Base-by-base conservation (phyloP, 2,329 filamentous ascomycete species). In the Helotiales sp. region DNA sequence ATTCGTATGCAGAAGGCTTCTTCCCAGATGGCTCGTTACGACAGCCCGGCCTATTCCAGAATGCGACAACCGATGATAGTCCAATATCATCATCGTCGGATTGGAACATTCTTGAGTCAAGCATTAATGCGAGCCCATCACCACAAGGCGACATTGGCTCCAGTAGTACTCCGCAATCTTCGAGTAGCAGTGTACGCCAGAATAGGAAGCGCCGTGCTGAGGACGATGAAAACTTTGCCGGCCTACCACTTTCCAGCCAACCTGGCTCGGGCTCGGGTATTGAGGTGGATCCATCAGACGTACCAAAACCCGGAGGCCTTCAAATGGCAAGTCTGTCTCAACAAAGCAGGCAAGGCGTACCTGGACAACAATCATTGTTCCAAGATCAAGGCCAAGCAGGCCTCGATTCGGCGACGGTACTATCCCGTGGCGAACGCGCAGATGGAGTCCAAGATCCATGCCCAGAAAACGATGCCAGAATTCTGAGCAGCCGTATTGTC, bases 281-380 rank as follows among this genome's bases (percentile, higher is more conserved):
- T 17, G 19, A 36, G 5, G 54, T 57, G 13, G 54, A 60, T 56
- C 51, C 58, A 38, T 57, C 44, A 47, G 58, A 60, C 38, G n/a
- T 17, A n/a, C 34, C 34, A 17, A 9, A 44, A 24, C 38, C 38
- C n/a, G 38, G 48, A 30, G 52, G 46, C 38, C 34, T 49, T 22
- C 53, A 30, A 49, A 42, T 50, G n/a, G n/a, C 52, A 36, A 36
- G 19, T 17, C 19, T 22, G 5, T 24, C 22, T 42, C 19, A 42
- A 10, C 38, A 17, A 25, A 19, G n/a, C n/a, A 24, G 38, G 13
- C 17, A 25, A 8, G 38, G 19, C 22, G 19, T 42, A 19, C 38
- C 17, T 7, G 6, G 25, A 12, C 38, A 42, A 27, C 22, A 25
- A 25, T n/a, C 19, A 44, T 12, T 44, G 3, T 24, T n/a, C 13